Conservation (phyloP, 2,329 filamentous ascomycete species). For the Pleomassaria siparia region DNA sequence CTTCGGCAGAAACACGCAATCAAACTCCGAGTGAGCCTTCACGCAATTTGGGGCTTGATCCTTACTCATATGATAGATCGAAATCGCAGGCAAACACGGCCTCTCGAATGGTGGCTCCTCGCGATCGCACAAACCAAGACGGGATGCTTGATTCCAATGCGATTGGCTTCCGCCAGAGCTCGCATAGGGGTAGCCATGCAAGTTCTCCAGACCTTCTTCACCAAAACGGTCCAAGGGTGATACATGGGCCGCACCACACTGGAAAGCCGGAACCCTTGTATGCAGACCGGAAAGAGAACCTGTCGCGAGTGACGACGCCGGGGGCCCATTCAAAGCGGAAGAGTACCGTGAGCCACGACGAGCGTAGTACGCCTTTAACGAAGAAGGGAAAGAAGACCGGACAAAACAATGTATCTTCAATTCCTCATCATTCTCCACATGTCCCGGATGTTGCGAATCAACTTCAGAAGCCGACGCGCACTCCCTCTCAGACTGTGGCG, state of each 20-base stretch:
- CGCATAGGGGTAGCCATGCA: not conserved
- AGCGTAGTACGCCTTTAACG: no score
- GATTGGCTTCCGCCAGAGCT: no score
- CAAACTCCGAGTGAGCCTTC: not conserved
- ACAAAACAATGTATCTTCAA: not conserved
- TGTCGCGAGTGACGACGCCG: no score
- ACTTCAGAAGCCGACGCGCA: conserved; percentile 1
- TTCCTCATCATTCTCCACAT: no score
- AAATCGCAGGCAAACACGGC: conserved; percentile 36
- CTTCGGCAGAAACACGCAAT: not conserved
- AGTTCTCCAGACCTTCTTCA: conserved; percentile 17
- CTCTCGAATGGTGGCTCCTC: conserved; percentile 29
- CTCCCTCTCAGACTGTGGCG: not conserved
- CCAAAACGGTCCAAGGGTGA: conserved; percentile 6
- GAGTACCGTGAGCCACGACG: no score
- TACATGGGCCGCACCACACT: not conserved
- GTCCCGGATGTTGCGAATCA: not conserved
- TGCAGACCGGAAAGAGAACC: no score
- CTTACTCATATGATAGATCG: conserved; percentile 15
- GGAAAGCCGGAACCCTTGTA: not conserved
- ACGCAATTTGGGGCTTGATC: not conserved
- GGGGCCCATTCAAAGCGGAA: no score
- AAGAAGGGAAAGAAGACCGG: no score
- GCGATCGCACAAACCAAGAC: not conserved
- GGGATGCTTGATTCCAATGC: no score